A percentile compares a stretch with the other conserved stretches of the same genome.
Conservation (phyloP, 2,329 filamentous ascomycete species). For the Pseudodiploospora longispora region DNA sequence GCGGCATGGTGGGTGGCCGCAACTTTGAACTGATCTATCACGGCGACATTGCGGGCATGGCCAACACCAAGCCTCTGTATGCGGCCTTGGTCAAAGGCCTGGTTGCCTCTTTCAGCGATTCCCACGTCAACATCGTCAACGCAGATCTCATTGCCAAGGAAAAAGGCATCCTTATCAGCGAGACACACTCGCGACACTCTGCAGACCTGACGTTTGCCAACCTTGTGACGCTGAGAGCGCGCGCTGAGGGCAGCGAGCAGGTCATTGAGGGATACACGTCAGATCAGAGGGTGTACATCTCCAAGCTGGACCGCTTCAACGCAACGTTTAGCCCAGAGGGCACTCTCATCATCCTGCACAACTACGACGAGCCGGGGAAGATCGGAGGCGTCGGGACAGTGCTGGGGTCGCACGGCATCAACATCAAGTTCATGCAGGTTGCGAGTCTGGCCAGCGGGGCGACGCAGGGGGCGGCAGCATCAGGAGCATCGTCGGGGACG, state of each 20-base stretch:
- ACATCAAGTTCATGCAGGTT: slow-evolving; percentile 76
- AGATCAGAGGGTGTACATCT: slow-evolving; percentile 59
- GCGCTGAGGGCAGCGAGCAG: slow-evolving; percentile 29
- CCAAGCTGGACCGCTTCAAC: slow-evolving; percentile 63
- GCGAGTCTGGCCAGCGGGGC: slow-evolving; percentile 36
- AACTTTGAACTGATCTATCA: slow-evolving; percentile 72
- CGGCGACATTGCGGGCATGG: slow-evolving; percentile 61
- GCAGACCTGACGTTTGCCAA: slow-evolving; percentile 59
- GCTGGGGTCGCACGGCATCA: slow-evolving; percentile 62
- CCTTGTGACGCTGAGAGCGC: slow-evolving; percentile 60
- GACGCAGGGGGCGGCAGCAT: slow-evolving; percentile 9
- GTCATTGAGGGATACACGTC: slow-evolving; percentile 59
- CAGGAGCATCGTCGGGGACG: not conserved
- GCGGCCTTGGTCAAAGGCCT: slow-evolving; percentile 73
- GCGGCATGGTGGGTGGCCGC: slow-evolving; percentile 48
- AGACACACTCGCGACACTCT: slow-evolving; percentile 56
- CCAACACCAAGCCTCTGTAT: slow-evolving; percentile 70
- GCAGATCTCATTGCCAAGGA: slow-evolving; percentile 67
- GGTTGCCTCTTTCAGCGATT: slow-evolving; percentile 58
- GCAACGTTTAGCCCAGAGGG: slow-evolving; percentile 67
- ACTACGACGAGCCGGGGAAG: slow-evolving; percentile 75
- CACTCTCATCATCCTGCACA: slow-evolving; percentile 68
- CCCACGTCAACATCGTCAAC: slow-evolving; percentile 76
- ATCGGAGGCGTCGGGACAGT: slow-evolving; percentile 70
- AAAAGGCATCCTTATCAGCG: slow-evolving; percentile 69